phyloP scores from a whole-genome alignment of 2,329 filamentous ascomycete species.

The Fusarium pseudocircinatum region DNA sequence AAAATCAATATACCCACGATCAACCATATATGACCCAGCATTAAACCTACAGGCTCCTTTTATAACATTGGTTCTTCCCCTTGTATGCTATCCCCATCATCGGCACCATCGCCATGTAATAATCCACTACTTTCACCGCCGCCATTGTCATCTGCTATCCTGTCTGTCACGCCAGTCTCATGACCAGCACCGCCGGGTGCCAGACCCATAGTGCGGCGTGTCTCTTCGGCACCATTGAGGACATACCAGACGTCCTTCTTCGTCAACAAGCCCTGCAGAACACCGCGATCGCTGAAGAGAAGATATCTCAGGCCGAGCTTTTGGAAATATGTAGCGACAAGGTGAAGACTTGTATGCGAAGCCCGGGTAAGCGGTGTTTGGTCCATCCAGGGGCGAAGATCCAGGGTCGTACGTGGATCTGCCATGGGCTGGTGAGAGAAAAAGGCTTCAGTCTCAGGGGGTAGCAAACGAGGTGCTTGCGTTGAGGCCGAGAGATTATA shows the following conservation, averaged over 20 bases:
- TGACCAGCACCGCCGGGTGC: slow-evolving; percentile 31
- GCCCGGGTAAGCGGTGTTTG: slow-evolving; percentile 95
- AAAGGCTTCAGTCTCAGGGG: slow-evolving; percentile 79
- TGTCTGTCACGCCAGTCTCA: slow-evolving; percentile 48
- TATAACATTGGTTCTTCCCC: slow-evolving; percentile 41
- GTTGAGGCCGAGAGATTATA: slow-evolving; percentile 74
- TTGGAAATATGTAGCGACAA: slow-evolving; percentile 94
- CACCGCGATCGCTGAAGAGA: slow-evolving; percentile 83
- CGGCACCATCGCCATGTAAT: slow-evolving; percentile 50
- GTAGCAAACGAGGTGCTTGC: slow-evolving; percentile 67
- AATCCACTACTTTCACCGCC: slow-evolving; percentile 56
- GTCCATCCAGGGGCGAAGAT: slow-evolving; percentile 98
- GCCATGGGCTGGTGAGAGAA: slow-evolving; percentile 86
- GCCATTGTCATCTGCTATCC: slow-evolving; percentile 43
- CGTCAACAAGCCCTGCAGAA: slow-evolving; percentile 85
- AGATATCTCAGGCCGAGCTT: slow-evolving; percentile 92
- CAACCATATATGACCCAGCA: slow-evolving; percentile 6
- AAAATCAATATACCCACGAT: neutral
- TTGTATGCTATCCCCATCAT: slow-evolving; percentile 46
- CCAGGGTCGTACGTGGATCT: slow-evolving; percentile 80
- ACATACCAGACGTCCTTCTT: slow-evolving; percentile 99
- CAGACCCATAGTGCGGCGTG: slow-evolving; percentile 54
- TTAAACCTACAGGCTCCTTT: slow-evolving; percentile 4
- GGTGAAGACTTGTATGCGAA: slow-evolving; percentile 76
- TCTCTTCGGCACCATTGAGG: slow-evolving; percentile 79